Evolutionary conservation across 1,284 basidiomycete genomes (phyloP).

Genomic region (Singerocomus inundabilis): DNA sequence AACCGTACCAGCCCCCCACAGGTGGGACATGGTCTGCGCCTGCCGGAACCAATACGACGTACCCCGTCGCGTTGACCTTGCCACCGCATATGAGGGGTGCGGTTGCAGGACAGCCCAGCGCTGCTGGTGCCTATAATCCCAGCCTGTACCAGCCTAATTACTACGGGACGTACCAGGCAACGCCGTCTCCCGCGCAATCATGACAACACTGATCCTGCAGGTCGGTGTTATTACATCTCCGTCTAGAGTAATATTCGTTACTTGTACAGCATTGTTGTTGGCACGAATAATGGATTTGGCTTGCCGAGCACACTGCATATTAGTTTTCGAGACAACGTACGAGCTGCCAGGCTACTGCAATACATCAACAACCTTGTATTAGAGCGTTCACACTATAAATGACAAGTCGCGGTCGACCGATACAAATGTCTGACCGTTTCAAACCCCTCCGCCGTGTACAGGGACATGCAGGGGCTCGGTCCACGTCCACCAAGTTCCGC

Average conservation of each 20-base stretch:
- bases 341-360: no score
- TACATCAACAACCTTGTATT: no score
- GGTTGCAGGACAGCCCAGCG: slow-evolving; percentile 25
- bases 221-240: slow-evolving; percentile 2
- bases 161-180: slow-evolving; percentile 35
- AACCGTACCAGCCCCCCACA: slow-evolving; percentile 28
- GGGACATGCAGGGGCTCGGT: not conserved
- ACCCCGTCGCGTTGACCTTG: slow-evolving; percentile 39
- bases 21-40: slow-evolving; percentile 29
- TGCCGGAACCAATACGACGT: slow-evolving; percentile 13
- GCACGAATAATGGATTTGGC: slow-evolving; percentile 19
- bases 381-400: not conserved
- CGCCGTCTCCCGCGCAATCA: slow-evolving; percentile 33
- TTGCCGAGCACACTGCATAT: not conserved
- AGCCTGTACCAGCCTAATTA: slow-evolving; percentile 31
- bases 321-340: no score
- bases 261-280: slow-evolving; percentile 13
- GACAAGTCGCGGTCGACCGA: not conserved
- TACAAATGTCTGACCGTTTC: slow-evolving; percentile 19
- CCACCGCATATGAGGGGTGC: slow-evolving; percentile 39
- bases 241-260: slow-evolving; percentile 24
- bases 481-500: slow-evolving; percentile 18
- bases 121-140: slow-evolving; percentile 19
- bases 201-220: slow-evolving; percentile 5
- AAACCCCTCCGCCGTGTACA: not conserved